A percentile compares a stretch with the other conserved stretches of the same genome.
Evolutionary conservation across 129 eudicot genomes (phyloP).

Genomic region (Lactuca sativa): DNA sequence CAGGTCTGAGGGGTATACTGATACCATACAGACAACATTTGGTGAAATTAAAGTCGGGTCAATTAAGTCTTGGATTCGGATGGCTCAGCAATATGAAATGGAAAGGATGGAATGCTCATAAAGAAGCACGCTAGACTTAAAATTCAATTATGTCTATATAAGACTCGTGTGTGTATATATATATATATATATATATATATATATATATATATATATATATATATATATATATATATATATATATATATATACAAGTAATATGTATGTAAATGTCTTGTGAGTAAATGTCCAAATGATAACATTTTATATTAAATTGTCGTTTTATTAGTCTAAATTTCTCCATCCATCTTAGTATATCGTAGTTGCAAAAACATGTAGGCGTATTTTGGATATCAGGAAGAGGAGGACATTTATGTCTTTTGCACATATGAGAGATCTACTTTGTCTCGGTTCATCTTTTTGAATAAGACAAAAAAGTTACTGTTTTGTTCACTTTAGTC

Average conservation of each 20-base stretch:
- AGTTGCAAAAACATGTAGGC: background rate
- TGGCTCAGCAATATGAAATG: slow-evolving; percentile 70
- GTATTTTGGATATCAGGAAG: background rate
- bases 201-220: background rate
- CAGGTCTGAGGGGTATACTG: slow-evolving; percentile 75
- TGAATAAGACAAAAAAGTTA: no score
- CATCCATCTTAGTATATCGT: background rate
- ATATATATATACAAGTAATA: slow-evolving; percentile 17
- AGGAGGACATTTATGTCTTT: background rate
- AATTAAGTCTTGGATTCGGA: slow-evolving; percentile 48
- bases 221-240: background rate
- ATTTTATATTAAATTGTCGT: background rate
- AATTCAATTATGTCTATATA: slow-evolving; percentile 6
- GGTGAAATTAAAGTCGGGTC: slow-evolving; percentile 61
- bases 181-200: background rate
- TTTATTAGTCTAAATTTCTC: background rate
- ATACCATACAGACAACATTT: slow-evolving; percentile 85
- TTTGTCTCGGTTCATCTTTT: no score
- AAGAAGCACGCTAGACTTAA: slow-evolving; percentile 15
- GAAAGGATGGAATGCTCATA: slow-evolving; percentile 55
- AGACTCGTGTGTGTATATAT: slow-evolving; percentile 15
- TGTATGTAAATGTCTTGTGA: slow-evolving; percentile 13
- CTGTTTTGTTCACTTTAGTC: no score
- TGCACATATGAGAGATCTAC: background rate
- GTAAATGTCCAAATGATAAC: background rate